Evolutionary conservation across 371 early-diverging fungal genomes (phyloP).

Genomic region (Choanephora cucurbitarum): DNA sequence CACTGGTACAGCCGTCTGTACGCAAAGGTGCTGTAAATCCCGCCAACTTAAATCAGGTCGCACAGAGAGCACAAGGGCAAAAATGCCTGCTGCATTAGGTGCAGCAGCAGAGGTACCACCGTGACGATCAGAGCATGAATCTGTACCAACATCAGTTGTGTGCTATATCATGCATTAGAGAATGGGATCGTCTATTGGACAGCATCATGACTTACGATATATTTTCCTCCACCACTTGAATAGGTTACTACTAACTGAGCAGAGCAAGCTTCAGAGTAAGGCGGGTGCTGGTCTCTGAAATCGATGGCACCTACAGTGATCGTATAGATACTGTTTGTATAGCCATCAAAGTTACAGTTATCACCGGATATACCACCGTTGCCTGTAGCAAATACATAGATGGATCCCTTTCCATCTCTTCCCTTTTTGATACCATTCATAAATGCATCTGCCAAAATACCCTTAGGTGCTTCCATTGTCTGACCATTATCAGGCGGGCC

Average conservation of each 20-base stretch:
- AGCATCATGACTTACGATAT: conserved; percentile 79
- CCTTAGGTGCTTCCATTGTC: conserved; percentile 86
- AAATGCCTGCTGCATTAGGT: conserved; percentile 92
- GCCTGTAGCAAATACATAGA: conserved; percentile 95
- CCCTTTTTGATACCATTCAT: conserved; percentile 83
- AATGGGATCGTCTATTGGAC: too few species aligned
- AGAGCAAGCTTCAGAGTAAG: conserved; percentile 89
- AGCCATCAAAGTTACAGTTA: conserved; percentile 97
- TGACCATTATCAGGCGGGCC: conserved; percentile 93
- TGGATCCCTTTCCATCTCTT: conserved; percentile 81
- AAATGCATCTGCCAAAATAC: conserved; percentile 80
- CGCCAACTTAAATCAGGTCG: conserved; percentile 93
- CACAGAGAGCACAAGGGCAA: conserved; percentile 85
- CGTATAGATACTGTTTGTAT: conserved; percentile 94
- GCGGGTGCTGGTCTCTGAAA: conserved; percentile 71
- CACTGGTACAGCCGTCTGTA: conserved; percentile 81
- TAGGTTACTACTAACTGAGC: conserved; percentile 90
- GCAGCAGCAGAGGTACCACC: conserved; percentile 98
- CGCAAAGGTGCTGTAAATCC: conserved; percentile 84
- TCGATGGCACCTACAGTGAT: conserved; percentile 94
- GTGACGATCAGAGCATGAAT: conserved; percentile 74
- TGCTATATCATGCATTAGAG: conserved; percentile 42
- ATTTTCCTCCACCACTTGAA: conserved; percentile 75
- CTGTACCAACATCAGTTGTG: conserved; percentile 82
- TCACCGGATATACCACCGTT: conserved; percentile 86